A percentile compares a stretch with the other conserved stretches of the same genome.
These are phyloP conservation scores for Rhodofomes roseus DNA, from an alignment of 1,284 basidiomycete species.

Conservation along the genomic window DNA sequence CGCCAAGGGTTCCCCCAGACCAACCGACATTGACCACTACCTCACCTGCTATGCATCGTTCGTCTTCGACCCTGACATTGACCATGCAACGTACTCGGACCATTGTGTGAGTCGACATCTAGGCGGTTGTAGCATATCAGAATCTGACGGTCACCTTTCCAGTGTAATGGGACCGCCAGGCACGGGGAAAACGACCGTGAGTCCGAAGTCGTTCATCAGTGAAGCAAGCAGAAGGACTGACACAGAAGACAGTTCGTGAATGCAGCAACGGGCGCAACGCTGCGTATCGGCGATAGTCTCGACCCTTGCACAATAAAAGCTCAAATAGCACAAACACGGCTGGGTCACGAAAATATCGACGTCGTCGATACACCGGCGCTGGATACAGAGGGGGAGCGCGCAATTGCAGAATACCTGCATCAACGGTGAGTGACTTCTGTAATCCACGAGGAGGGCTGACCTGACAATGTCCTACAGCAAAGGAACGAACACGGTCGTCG, in stretches of 20 bases:
- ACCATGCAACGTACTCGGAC: neutral
- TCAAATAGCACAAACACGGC: neutral
- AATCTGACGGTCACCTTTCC: neutral
- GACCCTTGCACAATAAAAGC: neutral
- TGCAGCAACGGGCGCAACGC: neutral
- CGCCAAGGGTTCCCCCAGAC: too few relatives aligned
- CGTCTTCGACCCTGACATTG: neutral
- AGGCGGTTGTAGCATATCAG: neutral
- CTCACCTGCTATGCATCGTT: too few relatives aligned
- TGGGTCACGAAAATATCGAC: neutral
- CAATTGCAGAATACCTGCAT: neutral
- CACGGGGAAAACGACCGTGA: slow-evolving; percentile 4
- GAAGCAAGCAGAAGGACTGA: neutral
- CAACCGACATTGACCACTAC: too few relatives aligned
- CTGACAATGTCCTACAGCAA: neutral
- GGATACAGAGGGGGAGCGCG: neutral
- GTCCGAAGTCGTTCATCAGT: neutral
- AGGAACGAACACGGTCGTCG: slow-evolving; percentile 2
- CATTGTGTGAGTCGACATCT: neutral
- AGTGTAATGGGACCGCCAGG: slow-evolving; percentile 4
- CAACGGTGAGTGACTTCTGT: neutral
- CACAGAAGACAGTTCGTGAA: neutral
- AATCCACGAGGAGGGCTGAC: neutral
- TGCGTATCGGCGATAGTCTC: neutral
- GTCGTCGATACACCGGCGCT: slow-evolving; percentile 3